Conservation (phyloP, 2,329 filamentous ascomycete species). For the Clarireedia monteithiana region DNA sequence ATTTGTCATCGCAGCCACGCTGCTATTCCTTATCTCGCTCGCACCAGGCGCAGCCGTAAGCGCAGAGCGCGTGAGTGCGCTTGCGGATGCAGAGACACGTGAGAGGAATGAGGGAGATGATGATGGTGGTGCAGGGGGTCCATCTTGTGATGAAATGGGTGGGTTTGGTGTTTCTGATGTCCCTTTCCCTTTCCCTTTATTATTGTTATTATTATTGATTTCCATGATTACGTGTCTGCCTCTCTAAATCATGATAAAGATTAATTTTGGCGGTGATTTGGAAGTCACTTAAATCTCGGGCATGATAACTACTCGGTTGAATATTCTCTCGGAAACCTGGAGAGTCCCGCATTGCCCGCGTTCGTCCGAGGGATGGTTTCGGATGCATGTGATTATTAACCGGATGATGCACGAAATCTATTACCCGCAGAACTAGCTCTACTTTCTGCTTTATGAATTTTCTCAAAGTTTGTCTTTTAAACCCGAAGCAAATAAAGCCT, state of each 20-base stretch:
- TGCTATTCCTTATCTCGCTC: background rate
- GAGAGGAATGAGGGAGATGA: slow-evolving; percentile 22
- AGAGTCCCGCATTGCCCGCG: background rate
- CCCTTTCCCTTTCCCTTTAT: slow-evolving; percentile 21
- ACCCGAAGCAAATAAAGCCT: too few relatives aligned
- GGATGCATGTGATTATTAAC: background rate
- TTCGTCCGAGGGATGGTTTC: background rate
- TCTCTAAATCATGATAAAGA: background rate
- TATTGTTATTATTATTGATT: slow-evolving; percentile 2
- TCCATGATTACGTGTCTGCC: background rate
- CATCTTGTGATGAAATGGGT: slow-evolving; percentile 1
- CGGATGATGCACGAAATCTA: too few relatives aligned
- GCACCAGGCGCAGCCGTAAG: slow-evolving; percentile 17
- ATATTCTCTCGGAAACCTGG: too few relatives aligned
- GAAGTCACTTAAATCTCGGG: background rate
- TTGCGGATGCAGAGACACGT: slow-evolving; percentile 29
- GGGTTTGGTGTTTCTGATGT: slow-evolving; percentile 11
- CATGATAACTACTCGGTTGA: too few relatives aligned
- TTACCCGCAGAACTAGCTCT: too few relatives aligned
- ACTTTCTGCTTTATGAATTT: too few relatives aligned
- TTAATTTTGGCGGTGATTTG: background rate
- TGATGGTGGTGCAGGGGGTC: slow-evolving; percentile 1
- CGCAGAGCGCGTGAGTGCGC: slow-evolving; percentile 28
- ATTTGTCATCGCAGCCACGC: background rate
- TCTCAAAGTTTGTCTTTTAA: too few relatives aligned